A percentile compares a stretch with the other conserved stretches of the same genome.
phyloP scores from a whole-genome alignment of 345 rosid genomes.

The Eucalyptus grandis region DNA sequence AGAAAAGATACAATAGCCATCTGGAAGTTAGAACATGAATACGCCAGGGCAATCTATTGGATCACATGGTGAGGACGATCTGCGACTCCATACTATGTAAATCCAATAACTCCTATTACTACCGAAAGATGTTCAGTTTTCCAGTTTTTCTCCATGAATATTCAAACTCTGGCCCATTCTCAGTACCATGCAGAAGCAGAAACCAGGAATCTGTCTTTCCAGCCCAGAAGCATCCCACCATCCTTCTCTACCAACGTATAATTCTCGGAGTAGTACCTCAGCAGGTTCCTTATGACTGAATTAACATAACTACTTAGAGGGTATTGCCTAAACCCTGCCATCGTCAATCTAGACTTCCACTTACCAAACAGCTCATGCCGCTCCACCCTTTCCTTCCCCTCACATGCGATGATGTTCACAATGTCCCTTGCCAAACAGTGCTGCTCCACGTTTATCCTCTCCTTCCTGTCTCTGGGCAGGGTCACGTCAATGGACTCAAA shows the following conservation, averaged over 20 bases:
- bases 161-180: neutral
- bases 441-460: conserved; percentile 55
- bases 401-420: conserved; percentile 59
- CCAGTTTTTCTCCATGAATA: neutral
- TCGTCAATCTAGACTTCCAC: conserved; percentile 69
- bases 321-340: conserved; percentile 61
- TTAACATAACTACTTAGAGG: conserved; percentile 47
- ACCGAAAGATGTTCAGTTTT: neutral
- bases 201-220: conserved; percentile 50
- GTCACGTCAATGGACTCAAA: conserved; percentile 62
- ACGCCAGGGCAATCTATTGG: neutral
- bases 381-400: conserved; percentile 64
- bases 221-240: conserved; percentile 55
- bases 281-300: conserved; percentile 40
- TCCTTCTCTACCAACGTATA: conserved; percentile 48
- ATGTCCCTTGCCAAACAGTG: conserved; percentile 73
- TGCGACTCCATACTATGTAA: neutral
- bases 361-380: conserved; percentile 66
- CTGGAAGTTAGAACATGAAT: neutral
- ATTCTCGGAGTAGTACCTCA: conserved; percentile 37
- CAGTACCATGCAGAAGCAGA: conserved; percentile 75
- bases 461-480: conserved; percentile 36
- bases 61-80: neutral
- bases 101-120: neutral
- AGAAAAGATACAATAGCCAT: neutral